phyloP scores from a whole-genome alignment of 768 basidiomycete genomes.

The Suillus spraguei region DNA sequence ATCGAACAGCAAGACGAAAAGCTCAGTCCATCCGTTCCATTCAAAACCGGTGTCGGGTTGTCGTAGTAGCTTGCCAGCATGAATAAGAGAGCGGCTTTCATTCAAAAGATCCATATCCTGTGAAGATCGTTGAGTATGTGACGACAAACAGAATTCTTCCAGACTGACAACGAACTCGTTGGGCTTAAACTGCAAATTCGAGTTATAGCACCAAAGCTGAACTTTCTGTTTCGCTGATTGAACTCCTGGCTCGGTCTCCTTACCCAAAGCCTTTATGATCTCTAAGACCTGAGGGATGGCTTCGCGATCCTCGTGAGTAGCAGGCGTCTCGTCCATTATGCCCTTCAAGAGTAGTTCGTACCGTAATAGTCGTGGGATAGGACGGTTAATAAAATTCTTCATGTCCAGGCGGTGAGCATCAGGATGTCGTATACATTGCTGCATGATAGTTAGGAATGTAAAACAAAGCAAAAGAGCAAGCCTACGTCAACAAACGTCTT shows the following conservation, averaged over 20 bases:
- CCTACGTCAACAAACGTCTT: conserved; percentile 79
- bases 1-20: conserved; percentile 91
- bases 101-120: conserved; percentile 90
- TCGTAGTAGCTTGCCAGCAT: conserved; percentile 79
- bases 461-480: background rate
- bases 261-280: conserved; percentile 83
- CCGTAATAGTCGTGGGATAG: conserved; percentile 86
- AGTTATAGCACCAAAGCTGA: conserved; percentile 84
- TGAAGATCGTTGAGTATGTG: conserved; percentile 8
- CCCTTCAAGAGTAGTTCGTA: conserved; percentile 85
- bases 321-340: conserved; percentile 75
- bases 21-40: conserved; percentile 89
- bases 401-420: conserved; percentile 86
- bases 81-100: conserved; percentile 79
- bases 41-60: conserved; percentile 89
- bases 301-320: conserved; percentile 78
- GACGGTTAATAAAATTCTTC: conserved; percentile 91
- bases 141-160: background rate
- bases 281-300: conserved; percentile 87
- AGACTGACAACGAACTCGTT: conserved; percentile 67
- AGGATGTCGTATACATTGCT: conserved; percentile 62
- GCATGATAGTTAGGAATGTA: conserved; percentile 9
- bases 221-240: conserved; percentile 86
- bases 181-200: conserved; percentile 75
- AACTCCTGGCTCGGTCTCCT: conserved; percentile 87